A percentile compares a stretch with the other conserved stretches of the same genome.
These are phyloP conservation scores for Pichia sp. DNA, from an alignment of 1,139 yeast genomes.

Conservation along the genomic window DNA sequence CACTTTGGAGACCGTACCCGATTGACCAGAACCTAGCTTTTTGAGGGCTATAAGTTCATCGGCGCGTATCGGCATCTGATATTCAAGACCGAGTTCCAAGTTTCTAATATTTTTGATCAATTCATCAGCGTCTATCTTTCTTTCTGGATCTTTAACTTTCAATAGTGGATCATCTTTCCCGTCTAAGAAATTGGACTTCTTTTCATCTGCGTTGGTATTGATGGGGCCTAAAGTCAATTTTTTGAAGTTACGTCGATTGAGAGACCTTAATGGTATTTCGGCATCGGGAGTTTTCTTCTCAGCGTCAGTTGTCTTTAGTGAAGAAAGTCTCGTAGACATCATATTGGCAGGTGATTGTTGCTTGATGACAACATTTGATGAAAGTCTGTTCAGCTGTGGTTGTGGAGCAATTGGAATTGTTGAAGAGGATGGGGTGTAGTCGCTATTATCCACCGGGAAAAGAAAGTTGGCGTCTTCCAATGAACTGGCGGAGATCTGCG, in stretches of 20 bases:
- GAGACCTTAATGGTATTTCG: constrained; percentile 36
- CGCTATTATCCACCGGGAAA: constrained; percentile 2
- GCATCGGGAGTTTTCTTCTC: constrained; percentile 28
- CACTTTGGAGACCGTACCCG: constrained; percentile 88
- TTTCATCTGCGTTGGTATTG: neutral
- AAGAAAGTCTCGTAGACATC: constrained; percentile 12
- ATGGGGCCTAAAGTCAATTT: constrained; percentile 45
- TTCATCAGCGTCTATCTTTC: constrained; percentile 29
- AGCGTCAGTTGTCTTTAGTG: constrained; percentile 27
- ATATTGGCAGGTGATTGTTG: constrained; percentile 12
- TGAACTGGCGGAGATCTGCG: constrained; percentile 11
- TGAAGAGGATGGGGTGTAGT: neutral
- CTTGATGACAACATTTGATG: constrained; percentile 8
- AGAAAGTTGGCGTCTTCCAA: constrained; percentile 9
- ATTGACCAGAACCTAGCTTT: constrained; percentile 85
- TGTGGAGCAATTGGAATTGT: too few relatives aligned
- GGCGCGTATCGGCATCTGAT: constrained; percentile 45
- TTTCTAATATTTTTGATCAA: constrained; percentile 31
- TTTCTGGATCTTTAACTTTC: constrained; percentile 28
- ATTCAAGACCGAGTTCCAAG: constrained; percentile 41
- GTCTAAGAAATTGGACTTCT: neutral
- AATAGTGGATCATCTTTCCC: constrained; percentile 12
- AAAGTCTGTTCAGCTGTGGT: neutral
- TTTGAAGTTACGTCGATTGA: constrained; percentile 70
- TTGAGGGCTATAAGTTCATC: constrained; percentile 70